Evolutionary conservation across 371 early-diverging fungal species (phyloP), one percentile per base, ranked within the genome.

Genomic region (Mortierella sp.): DNA sequence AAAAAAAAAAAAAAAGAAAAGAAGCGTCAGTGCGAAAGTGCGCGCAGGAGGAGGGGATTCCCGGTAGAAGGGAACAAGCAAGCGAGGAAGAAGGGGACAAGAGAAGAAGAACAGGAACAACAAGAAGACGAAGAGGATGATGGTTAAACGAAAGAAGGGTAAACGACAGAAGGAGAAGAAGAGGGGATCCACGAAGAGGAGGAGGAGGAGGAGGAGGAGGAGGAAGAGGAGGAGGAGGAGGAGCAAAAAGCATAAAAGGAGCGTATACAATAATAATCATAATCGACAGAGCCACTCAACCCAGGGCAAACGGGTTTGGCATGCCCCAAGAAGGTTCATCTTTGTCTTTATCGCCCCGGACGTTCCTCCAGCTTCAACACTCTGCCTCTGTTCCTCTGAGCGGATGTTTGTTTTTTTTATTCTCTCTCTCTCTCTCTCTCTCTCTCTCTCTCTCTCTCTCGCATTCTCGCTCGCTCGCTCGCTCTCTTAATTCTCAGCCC

Each of bases 251-350:
- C 13, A 57, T n/a, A n/a, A 45, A 45, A n/a, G n/a, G n/a, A n/a
- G n/a, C n/a, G n/a, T n/a, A n/a, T n/a, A n/a, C n/a, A n/a, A n/a
- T n/a, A n/a, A n/a, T n/a, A n/a, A n/a, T n/a, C n/a, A n/a, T n/a
- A n/a, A n/a, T n/a, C 21, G 1, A 34, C 11, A 44, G 38, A 38
- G n/a, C 16, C 26, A 60, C 2, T n/a, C 31, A 31, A 60, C 60
- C 6, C 45, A 72, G 73, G 73, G 73, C 58, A 42, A 26, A 65
- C 58, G 9, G 50, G 65, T 65, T 65, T 65, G 65, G 38, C 38
- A 11, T 8, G 38, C 38, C 13, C 26, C 42, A 13, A 3, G 5
- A n/a, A 28, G 47, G 26, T 38, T 73, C 34, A 54, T 1, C 13
- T 9, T 2, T 19, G 5, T 50, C 11, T 13, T 2, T 45, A 45